Base-by-base conservation (phyloP, 495 filamentous ascomycete genomes). In the Lasiosphaeria hispida region DNA sequence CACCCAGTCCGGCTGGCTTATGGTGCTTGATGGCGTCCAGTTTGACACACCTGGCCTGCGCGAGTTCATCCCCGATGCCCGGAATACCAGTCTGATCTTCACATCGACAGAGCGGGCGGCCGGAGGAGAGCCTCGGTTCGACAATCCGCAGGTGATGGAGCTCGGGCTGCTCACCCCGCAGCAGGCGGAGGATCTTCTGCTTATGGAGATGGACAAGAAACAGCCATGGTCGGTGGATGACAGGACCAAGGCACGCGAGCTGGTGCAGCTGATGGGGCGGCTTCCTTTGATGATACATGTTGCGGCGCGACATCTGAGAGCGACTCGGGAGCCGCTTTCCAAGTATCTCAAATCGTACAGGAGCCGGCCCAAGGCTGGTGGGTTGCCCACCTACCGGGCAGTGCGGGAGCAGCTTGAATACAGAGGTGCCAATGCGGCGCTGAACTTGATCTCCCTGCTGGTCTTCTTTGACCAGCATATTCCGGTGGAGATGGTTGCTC, bases 221-320 rank as follows among this genome's bases (percentile, higher is more conserved):
- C 82, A 66, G 78, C 86, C 68, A 66, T 87, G 75, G 17, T 82
- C 77, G 0, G 69, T 71, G 2, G 80, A 83, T 18, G 88, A 92
- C 57, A 65, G 77, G 33, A 74, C 69, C 40, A 81, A 84, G 50
- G 86, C 86, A 0, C 79, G 74, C 7, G 85, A 90, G 53, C 63
- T 93, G 19, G 88, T 91, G 1, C 75, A 83, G 41, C 70, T 87
- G 45, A 85, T 91, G 71, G 87, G 87, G 23, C 81, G 83, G 57
- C 74, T 93, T 10, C 90, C 90, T 11, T 70, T 92, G 14, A 89
- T 89, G 48, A 92, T 94, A 39, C 87, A 91, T 62, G 86, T 88
- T 4, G 87, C 89, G 4, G 87, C 88, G 8, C 86, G 87, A 55
- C 84, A 88, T 19, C 78, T 94, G 7, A 89, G 84, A 44, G 82